Evolutionary conservation across 306 rosid genomes (phyloP).

Genomic region (Citrullus amarus): DNA sequence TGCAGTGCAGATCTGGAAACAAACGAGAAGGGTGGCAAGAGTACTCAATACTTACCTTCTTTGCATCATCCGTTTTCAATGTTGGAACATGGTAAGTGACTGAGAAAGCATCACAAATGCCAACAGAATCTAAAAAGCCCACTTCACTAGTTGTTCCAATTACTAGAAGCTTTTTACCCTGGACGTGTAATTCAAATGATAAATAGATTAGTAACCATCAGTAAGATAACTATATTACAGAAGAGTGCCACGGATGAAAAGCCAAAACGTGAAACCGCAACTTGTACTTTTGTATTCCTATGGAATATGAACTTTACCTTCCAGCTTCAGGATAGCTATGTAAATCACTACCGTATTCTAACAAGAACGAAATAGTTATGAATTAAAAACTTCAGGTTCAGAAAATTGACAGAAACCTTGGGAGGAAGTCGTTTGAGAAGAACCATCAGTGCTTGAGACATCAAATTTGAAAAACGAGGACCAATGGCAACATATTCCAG

Average conservation of each 20-base stretch:
- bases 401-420: slow-evolving; percentile 38
- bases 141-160: slow-evolving; percentile 88
- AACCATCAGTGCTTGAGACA: slow-evolving; percentile 76
- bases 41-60: slow-evolving; percentile 43
- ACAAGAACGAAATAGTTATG: background rate
- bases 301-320: background rate
- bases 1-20: background rate
- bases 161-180: slow-evolving; percentile 94
- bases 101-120: slow-evolving; percentile 64
- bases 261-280: background rate
- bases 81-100: slow-evolving; percentile 74
- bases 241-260: background rate
- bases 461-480: slow-evolving; percentile 85
- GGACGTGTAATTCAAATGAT: slow-evolving; percentile 14
- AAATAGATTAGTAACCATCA: slow-evolving; percentile 2
- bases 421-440: slow-evolving; percentile 91
- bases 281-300: background rate
- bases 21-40: slow-evolving; percentile 10
- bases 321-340: background rate
- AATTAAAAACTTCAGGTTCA: slow-evolving; percentile 4
- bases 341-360: background rate
- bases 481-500: slow-evolving; percentile 87
- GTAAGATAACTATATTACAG: background rate
- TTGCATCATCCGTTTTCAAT: slow-evolving; percentile 50
- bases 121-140: slow-evolving; percentile 69